Conservation (phyloP, 371 early-diverging fungal genomes). For the Mucor mucedo region DNA sequence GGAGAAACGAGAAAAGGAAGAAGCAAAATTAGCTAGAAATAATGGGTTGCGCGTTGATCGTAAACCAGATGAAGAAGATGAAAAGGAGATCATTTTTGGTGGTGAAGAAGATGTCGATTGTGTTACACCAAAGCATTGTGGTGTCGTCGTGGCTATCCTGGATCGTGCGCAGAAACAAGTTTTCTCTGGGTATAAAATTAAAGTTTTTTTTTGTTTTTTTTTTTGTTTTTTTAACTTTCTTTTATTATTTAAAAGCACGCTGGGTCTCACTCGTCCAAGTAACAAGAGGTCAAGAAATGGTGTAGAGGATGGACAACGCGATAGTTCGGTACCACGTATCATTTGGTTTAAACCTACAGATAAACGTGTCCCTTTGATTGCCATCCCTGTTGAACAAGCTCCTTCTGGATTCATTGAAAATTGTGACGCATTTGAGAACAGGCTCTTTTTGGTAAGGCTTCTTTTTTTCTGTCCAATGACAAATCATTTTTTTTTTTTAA, state of each 20-base stretch:
- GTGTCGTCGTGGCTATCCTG: constrained; percentile 70
- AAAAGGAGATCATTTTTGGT: constrained; percentile 57
- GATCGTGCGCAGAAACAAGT: constrained; percentile 64
- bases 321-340: constrained; percentile 47
- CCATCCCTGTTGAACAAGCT: constrained; percentile 73
- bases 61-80: constrained; percentile 58
- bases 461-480: neutral
- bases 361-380: constrained; percentile 78
- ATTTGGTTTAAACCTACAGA: constrained; percentile 91
- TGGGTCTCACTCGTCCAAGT: constrained; percentile 61
- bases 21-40: constrained; percentile 50
- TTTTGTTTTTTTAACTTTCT: neutral
- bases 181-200: constrained; percentile 54
- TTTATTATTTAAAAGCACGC: constrained; percentile 33
- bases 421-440: constrained; percentile 57
- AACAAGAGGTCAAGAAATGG: constrained; percentile 49
- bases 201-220: neutral
- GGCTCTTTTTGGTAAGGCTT: constrained; percentile 55
- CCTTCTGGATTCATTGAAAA: constrained; percentile 69
- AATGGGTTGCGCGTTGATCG: constrained; percentile 47
- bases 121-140: constrained; percentile 62
- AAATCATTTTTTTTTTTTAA: neutral
- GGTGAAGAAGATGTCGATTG: constrained; percentile 59
- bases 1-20: constrained; percentile 60
- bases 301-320: constrained; percentile 25